These are phyloP conservation scores for Aspergillus ustus DNA, from an alignment of 2,329 filamentous ascomycete genomes.

Conservation along the genomic window DNA sequence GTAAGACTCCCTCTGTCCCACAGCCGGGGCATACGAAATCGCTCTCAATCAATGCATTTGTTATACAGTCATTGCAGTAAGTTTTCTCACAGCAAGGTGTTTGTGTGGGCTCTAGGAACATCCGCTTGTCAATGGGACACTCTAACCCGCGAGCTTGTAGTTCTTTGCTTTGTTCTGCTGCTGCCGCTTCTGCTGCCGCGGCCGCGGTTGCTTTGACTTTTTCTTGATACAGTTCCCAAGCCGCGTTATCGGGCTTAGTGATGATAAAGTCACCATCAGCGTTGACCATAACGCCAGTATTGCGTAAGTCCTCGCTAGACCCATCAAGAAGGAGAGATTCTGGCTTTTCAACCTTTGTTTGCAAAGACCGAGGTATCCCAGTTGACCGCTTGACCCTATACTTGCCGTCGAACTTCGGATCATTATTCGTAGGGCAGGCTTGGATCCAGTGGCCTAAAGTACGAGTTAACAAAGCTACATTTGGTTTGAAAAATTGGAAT, in stretches of 20 bases:
- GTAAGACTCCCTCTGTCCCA: constrained; percentile 84
- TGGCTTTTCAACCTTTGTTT: constrained; percentile 94
- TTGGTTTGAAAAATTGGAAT: neutral
- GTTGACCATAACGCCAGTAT: constrained; percentile 95
- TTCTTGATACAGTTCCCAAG: constrained; percentile 96
- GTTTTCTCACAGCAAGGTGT: constrained; percentile 98
- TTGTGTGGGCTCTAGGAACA: constrained; percentile 99
- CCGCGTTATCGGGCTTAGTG: constrained; percentile 90
- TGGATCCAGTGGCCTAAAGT: constrained; percentile 92
- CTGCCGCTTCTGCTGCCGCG: constrained; percentile 78
- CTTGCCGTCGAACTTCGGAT: constrained; percentile 92
- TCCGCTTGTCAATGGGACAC: constrained; percentile 94
- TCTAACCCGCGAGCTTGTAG: constrained; percentile 85
- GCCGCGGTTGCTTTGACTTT: constrained; percentile 86
- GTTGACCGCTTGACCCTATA: constrained; percentile 95
- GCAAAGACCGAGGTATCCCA: constrained; percentile 91
- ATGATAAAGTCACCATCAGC: constrained; percentile 97
- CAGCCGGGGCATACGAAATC: constrained; percentile 96
- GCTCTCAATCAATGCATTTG: constrained; percentile 96
- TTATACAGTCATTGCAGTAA: constrained; percentile 99
- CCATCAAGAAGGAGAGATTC: constrained; percentile 73
- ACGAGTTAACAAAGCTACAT: constrained; percentile 22
- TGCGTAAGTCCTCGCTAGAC: constrained; percentile 77
- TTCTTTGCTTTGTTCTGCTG: constrained; percentile 79
- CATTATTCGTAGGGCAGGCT: constrained; percentile 96